Evolutionary conservation across 2,329 filamentous ascomycete species (phyloP).

Genomic region (Helotiales sp.): DNA sequence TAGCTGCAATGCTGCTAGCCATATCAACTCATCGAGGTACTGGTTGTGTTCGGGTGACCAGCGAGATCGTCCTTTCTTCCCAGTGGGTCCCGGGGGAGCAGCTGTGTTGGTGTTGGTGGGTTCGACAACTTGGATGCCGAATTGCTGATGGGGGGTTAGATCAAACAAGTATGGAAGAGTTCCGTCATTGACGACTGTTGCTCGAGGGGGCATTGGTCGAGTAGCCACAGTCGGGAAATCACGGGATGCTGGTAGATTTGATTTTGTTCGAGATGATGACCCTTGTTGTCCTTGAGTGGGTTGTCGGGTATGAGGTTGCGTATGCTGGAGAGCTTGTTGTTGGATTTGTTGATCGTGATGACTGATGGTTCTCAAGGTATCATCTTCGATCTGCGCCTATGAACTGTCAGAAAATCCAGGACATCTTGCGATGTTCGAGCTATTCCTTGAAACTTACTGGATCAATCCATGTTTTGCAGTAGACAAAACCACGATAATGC

Average conservation of each 20-base stretch:
- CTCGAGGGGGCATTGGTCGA: background rate
- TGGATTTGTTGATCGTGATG: too few species aligned
- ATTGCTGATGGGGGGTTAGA: background rate
- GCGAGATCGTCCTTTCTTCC: background rate
- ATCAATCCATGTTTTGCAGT: background rate
- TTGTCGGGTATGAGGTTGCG: background rate
- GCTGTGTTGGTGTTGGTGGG: background rate
- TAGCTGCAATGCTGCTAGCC: background rate
- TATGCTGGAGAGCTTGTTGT: background rate
- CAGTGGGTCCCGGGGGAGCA: background rate
- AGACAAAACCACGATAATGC: background rate
- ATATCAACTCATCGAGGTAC: background rate
- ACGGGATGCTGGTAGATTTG: background rate
- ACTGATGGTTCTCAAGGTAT: background rate
- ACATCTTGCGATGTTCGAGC: too few species aligned
- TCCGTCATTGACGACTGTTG: background rate
- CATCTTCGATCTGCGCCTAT: background rate
- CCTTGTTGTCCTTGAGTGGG: background rate
- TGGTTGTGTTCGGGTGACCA: background rate
- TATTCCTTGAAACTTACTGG: background rate
- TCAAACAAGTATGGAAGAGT: background rate
- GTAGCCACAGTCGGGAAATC: background rate
- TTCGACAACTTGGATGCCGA: background rate
- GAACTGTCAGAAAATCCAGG: background rate
- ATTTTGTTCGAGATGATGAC: background rate